Base-by-base conservation (phyloP, 768 basidiomycete genomes). In the Lepiota subincarnata region DNA sequence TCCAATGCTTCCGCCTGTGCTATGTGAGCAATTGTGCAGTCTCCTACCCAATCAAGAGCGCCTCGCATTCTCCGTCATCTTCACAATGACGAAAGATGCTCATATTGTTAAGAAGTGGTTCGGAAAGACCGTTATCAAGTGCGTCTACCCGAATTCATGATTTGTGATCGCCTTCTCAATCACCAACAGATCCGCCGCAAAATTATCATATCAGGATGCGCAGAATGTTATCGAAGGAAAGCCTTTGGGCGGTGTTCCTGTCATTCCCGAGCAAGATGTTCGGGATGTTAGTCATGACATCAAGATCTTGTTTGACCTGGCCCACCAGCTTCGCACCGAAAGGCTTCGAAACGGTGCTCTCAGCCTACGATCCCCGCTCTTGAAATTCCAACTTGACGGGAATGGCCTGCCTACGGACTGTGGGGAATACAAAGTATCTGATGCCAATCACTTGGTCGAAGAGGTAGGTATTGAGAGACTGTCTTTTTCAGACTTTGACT, bases 1-100 rank as follows among this genome's bases (percentile, higher is more conserved):
- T 11, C 95, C 96, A 1, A 99, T 99, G 97, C 76, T 99, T 7
- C 97, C 97, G 1, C 92, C 93, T 22, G 77, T 86, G n/a, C 74
- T 99, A 40, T 90, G 87, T 63, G 95, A 98, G 68, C 84, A 94
- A 61, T 77, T 95, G 12, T 99, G 97, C 73, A 96, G 92, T 70
- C 79, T 99, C 51, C 77, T 83, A 54, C 93, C 94, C 4, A 89
- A 87, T 8, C 78, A 84, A 55, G 97, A 99, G 52, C 86, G 95
- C 48, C 81, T 99, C 26, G 83, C 95, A 1, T 97, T 98, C 76
- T 90, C 93, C 4, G 82, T 87, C 53, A 68, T 94, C 62, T 93
- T 97, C 67, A 95, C 88, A 2, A 78, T 98, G 71, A 84, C 85
- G 42, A 72, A 81, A 46, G 91, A 98, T 18, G 95, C 84, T 1